Evolutionary conservation across 2,329 filamentous ascomycete genomes (phyloP).

Genomic region (Pseudogymnoascus sp.): DNA sequence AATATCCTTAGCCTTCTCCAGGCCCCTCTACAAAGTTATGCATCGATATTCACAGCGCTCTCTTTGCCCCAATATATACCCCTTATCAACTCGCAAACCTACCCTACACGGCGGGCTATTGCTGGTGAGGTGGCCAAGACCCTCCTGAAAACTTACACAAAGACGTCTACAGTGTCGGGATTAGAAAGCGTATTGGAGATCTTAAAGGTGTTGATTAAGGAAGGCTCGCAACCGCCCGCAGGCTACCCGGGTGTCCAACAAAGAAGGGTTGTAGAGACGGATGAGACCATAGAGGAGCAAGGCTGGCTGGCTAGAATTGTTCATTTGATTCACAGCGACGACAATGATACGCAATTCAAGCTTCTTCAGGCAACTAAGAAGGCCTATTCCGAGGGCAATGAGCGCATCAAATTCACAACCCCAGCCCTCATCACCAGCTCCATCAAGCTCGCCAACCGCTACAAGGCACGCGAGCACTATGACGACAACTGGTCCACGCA

Average conservation of each 20-base stretch:
- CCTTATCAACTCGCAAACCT: slow-evolving; percentile 82
- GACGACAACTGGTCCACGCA: slow-evolving; percentile 66
- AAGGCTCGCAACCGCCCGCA: slow-evolving; percentile 74
- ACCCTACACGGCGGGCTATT: slow-evolving; percentile 81
- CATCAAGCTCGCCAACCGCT: slow-evolving; percentile 77
- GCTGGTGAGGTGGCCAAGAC: slow-evolving; percentile 79
- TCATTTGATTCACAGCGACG: slow-evolving; percentile 70
- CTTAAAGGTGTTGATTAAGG: slow-evolving; percentile 83
- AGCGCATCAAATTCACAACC: slow-evolving; percentile 91
- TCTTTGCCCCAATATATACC: slow-evolving; percentile 87
- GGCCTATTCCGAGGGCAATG: slow-evolving; percentile 83
- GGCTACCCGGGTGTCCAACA: slow-evolving; percentile 78
- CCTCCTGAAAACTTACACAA: slow-evolving; percentile 73
- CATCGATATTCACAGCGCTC: slow-evolving; percentile 91
- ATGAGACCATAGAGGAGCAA: slow-evolving; percentile 96
- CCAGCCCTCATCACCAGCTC: slow-evolving; percentile 84
- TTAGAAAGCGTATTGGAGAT: slow-evolving; percentile 84
- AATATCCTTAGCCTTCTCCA: slow-evolving; percentile 85
- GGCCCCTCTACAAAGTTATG: slow-evolving; percentile 80
- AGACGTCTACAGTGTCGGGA: slow-evolving; percentile 67
- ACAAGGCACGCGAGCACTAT: slow-evolving; percentile 85
- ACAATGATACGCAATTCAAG: slow-evolving; percentile 92
- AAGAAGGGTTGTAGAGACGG: slow-evolving; percentile 72
- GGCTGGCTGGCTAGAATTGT: slow-evolving; percentile 91
- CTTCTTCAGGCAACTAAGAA: slow-evolving; percentile 81